Evolutionary conservation across 768 basidiomycete genomes (phyloP), one percentile per base, ranked within the genome.

Genomic region (Pholiota microspora): DNA sequence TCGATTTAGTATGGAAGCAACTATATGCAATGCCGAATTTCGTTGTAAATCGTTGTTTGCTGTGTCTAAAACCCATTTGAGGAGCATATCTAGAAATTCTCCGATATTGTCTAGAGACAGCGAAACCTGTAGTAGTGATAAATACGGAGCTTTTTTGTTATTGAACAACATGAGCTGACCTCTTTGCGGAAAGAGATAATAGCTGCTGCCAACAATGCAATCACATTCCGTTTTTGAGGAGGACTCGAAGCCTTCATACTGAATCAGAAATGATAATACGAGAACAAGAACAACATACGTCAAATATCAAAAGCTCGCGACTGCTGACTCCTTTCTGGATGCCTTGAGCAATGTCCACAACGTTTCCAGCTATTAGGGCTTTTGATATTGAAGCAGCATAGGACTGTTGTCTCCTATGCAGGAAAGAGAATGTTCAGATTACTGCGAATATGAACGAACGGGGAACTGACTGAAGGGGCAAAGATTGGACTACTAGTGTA

Each of bases 1-100:
- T 68, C 94, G 92, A 67, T 98, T 97, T 24, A 94, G 69, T n/a
- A 90, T 70, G 0, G 86, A 80, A 1, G 86, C 77, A 15, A 92
- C 65, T 2, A 84, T 62, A 34, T 85, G 79, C 62, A 81, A 75
- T 2, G 77, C 80, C 24, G 84, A 77, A 27, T 78, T 76, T 57
- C 75, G 73, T 64, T 90, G 88, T 0, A 78, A 59, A 40, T 73
- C 69, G 47, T 72, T 80, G 15, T 77, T 76, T 3, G 79, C 71
- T 9, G 67, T 61, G 5, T 71, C 62, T 18, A 90, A 69, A 35
- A 78, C 77, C 90, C 90, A 94, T 7, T 67, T 62, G 10, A 90
- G 66, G 6, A 91, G 69, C 35, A 66, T 65, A 7, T 78, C 70
- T 24, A 92, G 66, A 61, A 89, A 85, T 1, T 62, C 65, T 2